These are phyloP conservation scores for Lichina pygmaea DNA, from an alignment of 495 filamentous ascomycete genomes.

Conservation along the genomic window DNA sequence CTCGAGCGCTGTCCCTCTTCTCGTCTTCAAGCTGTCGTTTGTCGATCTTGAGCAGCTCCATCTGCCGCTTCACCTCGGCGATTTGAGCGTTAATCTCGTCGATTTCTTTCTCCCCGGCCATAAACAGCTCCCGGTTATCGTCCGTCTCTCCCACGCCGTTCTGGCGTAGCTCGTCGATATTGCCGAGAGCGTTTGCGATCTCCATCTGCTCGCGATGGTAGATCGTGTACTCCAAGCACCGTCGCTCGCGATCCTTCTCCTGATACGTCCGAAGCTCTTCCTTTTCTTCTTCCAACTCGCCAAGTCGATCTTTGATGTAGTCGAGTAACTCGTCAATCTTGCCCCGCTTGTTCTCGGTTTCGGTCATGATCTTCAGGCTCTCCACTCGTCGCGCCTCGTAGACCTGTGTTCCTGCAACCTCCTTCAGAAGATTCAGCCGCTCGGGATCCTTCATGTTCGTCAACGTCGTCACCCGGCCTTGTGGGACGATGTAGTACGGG, in stretches of 20 bases:
- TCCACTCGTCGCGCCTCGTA: constrained; percentile 81
- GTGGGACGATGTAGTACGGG: constrained; percentile 96
- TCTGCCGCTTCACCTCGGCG: constrained; percentile 47
- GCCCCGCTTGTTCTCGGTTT: constrained; percentile 74
- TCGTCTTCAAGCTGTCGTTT: constrained; percentile 75
- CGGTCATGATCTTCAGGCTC: constrained; percentile 86
- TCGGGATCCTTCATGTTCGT: constrained; percentile 97
- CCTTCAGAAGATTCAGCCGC: constrained; percentile 69
- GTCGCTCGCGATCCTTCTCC: constrained; percentile 77
- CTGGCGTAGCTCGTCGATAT: constrained; percentile 56
- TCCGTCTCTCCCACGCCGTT: constrained; percentile 62
- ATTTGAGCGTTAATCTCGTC: constrained; percentile 50
- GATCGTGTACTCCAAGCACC: constrained; percentile 85
- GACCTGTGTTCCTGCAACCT: constrained; percentile 89
- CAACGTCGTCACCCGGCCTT: constrained; percentile 81
- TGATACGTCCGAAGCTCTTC: constrained; percentile 80
- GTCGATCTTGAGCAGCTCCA: constrained; percentile 72
- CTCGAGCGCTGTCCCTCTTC: constrained; percentile 46
- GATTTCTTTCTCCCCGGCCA: constrained; percentile 59
- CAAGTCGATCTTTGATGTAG: constrained; percentile 71
- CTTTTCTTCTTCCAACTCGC: constrained; percentile 87
- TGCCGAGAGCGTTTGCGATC: constrained; percentile 48
- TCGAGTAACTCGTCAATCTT: constrained; percentile 86
- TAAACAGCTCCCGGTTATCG: constrained; percentile 48
- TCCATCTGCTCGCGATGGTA: constrained; percentile 69